A percentile compares a stretch with the other conserved stretches of the same genome.
These are phyloP conservation scores for Fusarium dimerum DNA, from an alignment of 2,329 filamentous ascomycete species.

Conservation along the genomic window DNA sequence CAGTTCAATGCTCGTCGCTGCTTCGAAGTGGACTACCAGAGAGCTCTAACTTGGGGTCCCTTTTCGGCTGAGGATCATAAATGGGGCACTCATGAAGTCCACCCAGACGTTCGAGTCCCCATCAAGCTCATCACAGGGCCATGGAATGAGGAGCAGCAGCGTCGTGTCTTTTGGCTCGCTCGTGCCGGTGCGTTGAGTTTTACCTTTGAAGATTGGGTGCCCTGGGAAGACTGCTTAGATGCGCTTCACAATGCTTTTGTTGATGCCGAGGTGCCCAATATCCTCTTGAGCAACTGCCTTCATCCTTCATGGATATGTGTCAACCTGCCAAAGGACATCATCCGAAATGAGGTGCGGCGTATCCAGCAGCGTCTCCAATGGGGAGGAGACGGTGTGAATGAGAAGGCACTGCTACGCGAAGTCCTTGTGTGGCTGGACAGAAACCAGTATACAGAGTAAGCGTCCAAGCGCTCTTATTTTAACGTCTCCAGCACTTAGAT, in stretches of 20 bases:
- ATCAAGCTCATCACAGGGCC: conserved; percentile 42
- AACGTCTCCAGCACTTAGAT: too few relatives aligned
- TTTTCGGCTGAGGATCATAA: conserved; percentile 14
- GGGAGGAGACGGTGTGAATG: conserved; percentile 29
- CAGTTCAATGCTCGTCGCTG: conserved; percentile 37
- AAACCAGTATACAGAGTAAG: conserved; percentile 6
- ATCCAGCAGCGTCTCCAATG: conserved; percentile 33
- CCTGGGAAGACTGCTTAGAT: conserved; percentile 45
- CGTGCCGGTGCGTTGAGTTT: conserved; percentile 37
- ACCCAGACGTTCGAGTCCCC: conserved; percentile 42
- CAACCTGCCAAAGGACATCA: conserved; percentile 32
- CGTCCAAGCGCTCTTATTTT: not conserved
- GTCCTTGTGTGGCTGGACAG: conserved; percentile 8
- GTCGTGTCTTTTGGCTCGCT: conserved; percentile 49
- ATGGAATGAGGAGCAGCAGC: conserved; percentile 40
- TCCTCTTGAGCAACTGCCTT: conserved; percentile 35
- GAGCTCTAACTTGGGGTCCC: conserved; percentile 24
- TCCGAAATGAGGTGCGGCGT: conserved; percentile 25
- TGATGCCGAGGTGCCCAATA: conserved; percentile 28
- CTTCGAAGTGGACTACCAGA: conserved; percentile 40
- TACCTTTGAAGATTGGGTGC: conserved; percentile 28
- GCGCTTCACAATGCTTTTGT: conserved; percentile 40
- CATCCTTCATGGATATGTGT: conserved; percentile 29
- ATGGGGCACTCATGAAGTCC: conserved; percentile 38
- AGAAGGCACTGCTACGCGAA: conserved; percentile 27